phyloP scores from a whole-genome alignment of 1,284 basidiomycete species.

The Microbotryum intermedium region DNA sequence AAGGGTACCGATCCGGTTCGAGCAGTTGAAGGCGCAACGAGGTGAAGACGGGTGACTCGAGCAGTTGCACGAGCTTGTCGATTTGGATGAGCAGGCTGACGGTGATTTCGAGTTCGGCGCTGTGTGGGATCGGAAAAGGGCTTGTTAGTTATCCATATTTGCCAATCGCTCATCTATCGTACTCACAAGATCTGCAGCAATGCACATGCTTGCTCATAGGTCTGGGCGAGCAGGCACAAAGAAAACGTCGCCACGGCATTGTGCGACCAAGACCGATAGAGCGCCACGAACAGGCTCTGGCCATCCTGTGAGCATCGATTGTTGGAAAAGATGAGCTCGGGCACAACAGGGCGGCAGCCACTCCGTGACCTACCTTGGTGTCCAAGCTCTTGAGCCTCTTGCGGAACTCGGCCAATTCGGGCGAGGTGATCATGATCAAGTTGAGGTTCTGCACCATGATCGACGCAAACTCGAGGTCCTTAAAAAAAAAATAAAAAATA shows the following conservation, averaged over 20 bases:
- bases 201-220: slow-evolving; percentile 97
- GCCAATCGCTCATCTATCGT: slow-evolving; percentile 6
- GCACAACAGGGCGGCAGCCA: too few relatives aligned
- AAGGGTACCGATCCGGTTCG: slow-evolving; percentile 92
- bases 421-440: slow-evolving; percentile 92
- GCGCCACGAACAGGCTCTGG: slow-evolving; percentile 78
- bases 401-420: slow-evolving; percentile 87
- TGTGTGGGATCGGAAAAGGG: slow-evolving; percentile 37
- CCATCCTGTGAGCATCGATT: slow-evolving; percentile 60
- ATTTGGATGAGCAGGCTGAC: slow-evolving; percentile 91
- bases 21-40: slow-evolving; percentile 93
- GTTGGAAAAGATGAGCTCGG: background rate
- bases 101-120: slow-evolving; percentile 92
- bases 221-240: slow-evolving; percentile 89
- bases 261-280: slow-evolving; percentile 98
- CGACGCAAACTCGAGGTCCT: slow-evolving; percentile 94
- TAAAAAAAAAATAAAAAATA: background rate
- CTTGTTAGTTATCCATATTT: too few relatives aligned
- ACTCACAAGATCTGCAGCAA: slow-evolving; percentile 89
- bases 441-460: slow-evolving; percentile 96
- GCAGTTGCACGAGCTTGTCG: slow-evolving; percentile 94
- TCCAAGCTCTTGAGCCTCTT: slow-evolving; percentile 87
- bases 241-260: slow-evolving; percentile 95
- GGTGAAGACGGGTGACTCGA: slow-evolving; percentile 97
- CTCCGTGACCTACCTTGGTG: slow-evolving; percentile 54